Percentiles rank a stretch among this genome's conserved stretches.
phyloP scores from a whole-genome alignment of 176 grass and related monocot genomes.

The Eragrostis curvula region DNA sequence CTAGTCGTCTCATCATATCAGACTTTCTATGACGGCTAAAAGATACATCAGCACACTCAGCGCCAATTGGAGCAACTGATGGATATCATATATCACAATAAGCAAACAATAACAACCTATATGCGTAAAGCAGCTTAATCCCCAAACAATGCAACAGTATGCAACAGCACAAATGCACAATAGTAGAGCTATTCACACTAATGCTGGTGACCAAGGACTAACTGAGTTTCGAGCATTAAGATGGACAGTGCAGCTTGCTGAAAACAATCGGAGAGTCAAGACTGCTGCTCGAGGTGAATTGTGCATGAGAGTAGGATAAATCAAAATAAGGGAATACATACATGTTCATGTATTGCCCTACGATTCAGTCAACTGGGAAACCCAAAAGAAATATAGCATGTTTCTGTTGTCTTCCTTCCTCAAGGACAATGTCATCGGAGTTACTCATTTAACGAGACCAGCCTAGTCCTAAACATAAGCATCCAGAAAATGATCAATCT shows the following conservation, averaged over 20 bases:
- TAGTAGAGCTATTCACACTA: neutral
- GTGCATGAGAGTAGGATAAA: neutral
- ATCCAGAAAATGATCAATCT: neutral
- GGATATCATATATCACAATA: neutral
- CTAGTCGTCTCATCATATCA: no score
- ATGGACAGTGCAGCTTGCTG: neutral
- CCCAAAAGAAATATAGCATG: no score
- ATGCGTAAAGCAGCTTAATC: neutral
- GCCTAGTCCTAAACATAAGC: slow-evolving; percentile 1
- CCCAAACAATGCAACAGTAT: neutral
- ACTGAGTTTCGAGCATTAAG: neutral
- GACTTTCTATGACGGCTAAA: no score
- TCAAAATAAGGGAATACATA: neutral
- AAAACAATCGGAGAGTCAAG: neutral
- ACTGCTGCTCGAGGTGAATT: neutral
- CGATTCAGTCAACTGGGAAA: no score
- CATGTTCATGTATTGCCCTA: neutral
- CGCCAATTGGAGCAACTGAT: neutral
- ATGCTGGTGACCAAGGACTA: neutral
- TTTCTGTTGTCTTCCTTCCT: no score
- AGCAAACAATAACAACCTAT: neutral
- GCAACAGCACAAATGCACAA: no score
- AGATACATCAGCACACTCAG: neutral
- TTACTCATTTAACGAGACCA: no score
- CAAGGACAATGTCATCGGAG: no score